Conservation (phyloP, 2,329 filamentous ascomycete genomes). For the Fusarium sarcochroum region DNA sequence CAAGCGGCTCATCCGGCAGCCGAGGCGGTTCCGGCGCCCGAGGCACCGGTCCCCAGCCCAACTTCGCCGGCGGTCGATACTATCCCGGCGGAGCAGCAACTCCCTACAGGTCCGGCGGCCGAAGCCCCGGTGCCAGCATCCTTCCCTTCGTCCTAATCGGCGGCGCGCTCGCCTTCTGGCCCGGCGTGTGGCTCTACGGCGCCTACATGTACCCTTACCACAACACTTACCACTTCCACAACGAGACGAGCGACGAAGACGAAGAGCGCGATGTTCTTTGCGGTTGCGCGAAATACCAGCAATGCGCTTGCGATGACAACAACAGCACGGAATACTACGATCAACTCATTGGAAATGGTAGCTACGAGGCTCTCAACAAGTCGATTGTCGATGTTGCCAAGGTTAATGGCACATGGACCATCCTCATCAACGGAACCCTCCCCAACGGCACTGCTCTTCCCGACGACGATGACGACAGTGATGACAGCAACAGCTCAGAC, state of each 20-base stretch:
- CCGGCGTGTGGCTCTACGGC: slow-evolving; percentile 74
- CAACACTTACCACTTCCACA: slow-evolving; percentile 63
- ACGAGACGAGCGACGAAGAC: slow-evolving; percentile 60
- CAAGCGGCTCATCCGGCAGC: slow-evolving; percentile 12
- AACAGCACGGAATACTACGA: slow-evolving; percentile 70
- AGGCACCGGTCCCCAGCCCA: slow-evolving; percentile 70
- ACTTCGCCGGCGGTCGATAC: slow-evolving; percentile 73
- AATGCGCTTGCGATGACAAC: slow-evolving; percentile 79
- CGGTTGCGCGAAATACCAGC: slow-evolving; percentile 65
- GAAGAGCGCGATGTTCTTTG: slow-evolving; percentile 56
- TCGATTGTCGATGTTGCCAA: slow-evolving; percentile 71
- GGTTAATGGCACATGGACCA: slow-evolving; percentile 72
- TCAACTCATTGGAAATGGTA: slow-evolving; percentile 75
- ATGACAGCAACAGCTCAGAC: not conserved
- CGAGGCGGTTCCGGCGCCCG: slow-evolving; percentile 57
- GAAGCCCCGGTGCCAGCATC: slow-evolving; percentile 66
- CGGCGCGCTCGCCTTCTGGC: slow-evolving; percentile 69
- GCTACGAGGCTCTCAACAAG: slow-evolving; percentile 71
- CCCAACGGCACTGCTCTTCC: slow-evolving; percentile 76
- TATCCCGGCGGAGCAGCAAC: slow-evolving; percentile 75
- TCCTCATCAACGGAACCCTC: slow-evolving; percentile 83
- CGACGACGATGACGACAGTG: slow-evolving; percentile 46
- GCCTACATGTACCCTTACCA: slow-evolving; percentile 70
- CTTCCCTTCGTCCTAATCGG: slow-evolving; percentile 66
- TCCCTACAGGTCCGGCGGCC: slow-evolving; percentile 73